phyloP scores from a whole-genome alignment of 805 yeast species.

The Monosporozyma unispora region DNA sequence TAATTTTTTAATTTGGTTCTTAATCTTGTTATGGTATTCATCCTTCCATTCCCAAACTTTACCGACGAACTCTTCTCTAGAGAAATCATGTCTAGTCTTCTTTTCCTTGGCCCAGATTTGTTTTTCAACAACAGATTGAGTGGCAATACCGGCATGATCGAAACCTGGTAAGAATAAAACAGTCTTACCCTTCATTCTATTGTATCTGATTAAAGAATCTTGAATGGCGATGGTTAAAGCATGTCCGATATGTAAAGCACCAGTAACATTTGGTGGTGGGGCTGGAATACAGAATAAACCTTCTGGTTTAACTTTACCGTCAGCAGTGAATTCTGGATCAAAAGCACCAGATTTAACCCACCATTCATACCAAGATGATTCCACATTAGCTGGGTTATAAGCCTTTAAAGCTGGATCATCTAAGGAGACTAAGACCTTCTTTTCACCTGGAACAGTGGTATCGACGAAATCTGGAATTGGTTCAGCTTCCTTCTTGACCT shows the following conservation, averaged over 20 bases:
- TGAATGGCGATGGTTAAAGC: constrained; percentile 93
- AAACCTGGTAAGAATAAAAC: constrained; percentile 91
- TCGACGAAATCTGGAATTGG: constrained; percentile 82
- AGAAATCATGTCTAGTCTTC: constrained; percentile 88
- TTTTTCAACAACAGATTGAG: constrained; percentile 97
- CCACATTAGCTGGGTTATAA: constrained; percentile 85
- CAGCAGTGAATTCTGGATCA: constrained; percentile 70
- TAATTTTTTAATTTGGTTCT: constrained; percentile 69
- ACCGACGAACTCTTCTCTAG: constrained; percentile 80
- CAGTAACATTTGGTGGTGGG: constrained; percentile 99
- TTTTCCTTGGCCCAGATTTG: constrained; percentile 81
- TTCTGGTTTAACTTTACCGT: constrained; percentile 69
- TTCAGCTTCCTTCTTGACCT: constrained; percentile 60
- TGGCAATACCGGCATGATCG: constrained; percentile 98
- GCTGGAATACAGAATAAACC: constrained; percentile 89
- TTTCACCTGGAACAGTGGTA: constrained; percentile 78
- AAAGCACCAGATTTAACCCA: constrained; percentile 86
- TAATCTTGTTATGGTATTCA: constrained; percentile 79
- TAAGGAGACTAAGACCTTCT: constrained; percentile 75
- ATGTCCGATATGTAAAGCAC: constrained; percentile 97
- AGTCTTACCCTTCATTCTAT: constrained; percentile 96
- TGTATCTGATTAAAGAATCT: constrained; percentile 84
- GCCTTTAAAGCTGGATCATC: constrained; percentile 93
- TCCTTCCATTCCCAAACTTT: constrained; percentile 99
- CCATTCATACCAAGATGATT: constrained; percentile 96